Evolutionary conservation across 2,329 filamentous ascomycete species (phyloP).

Genomic region (Hysterium pulicare): DNA sequence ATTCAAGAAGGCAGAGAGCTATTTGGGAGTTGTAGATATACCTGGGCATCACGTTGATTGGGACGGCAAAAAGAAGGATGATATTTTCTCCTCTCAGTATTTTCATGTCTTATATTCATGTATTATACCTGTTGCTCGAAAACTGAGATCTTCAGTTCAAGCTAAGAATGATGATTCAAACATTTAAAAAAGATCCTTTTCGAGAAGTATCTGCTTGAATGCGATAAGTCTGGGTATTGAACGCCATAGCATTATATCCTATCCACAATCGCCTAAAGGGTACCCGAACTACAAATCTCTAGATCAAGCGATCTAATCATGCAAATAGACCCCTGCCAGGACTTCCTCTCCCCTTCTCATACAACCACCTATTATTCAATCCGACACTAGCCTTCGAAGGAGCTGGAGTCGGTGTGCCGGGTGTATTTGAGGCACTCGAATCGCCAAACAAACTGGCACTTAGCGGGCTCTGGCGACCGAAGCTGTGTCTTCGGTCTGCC

Average conservation of each 20-base stretch:
- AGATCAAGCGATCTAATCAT: no score
- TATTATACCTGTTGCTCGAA: not conserved
- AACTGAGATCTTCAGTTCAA: not conserved
- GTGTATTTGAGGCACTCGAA: constrained; percentile 41
- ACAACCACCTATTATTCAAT: constrained; percentile 91
- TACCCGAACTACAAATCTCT: no score
- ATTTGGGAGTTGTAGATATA: no score
- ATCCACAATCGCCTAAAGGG: no score
- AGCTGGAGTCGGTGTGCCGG: constrained; percentile 65
- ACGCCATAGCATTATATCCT: not conserved
- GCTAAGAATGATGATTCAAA: no score
- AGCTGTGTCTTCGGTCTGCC: constrained; percentile 59
- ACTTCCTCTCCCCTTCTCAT: constrained; percentile 69
- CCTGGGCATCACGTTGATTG: not conserved
- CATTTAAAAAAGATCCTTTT: not conserved
- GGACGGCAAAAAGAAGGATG: not conserved
- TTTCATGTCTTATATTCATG: no score
- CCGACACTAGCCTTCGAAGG: constrained; percentile 64
- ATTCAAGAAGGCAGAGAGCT: not conserved
- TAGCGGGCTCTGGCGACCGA: constrained; percentile 49
- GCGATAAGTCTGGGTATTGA: not conserved
- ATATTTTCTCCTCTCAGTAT: constrained; percentile 8
- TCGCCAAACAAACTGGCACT: constrained; percentile 35
- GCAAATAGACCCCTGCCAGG: constrained; percentile 34
- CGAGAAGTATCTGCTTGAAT: not conserved